Evolutionary conservation across 129 eudicot genomes (phyloP).

Genomic region (Kitagawia praeruptora): DNA sequence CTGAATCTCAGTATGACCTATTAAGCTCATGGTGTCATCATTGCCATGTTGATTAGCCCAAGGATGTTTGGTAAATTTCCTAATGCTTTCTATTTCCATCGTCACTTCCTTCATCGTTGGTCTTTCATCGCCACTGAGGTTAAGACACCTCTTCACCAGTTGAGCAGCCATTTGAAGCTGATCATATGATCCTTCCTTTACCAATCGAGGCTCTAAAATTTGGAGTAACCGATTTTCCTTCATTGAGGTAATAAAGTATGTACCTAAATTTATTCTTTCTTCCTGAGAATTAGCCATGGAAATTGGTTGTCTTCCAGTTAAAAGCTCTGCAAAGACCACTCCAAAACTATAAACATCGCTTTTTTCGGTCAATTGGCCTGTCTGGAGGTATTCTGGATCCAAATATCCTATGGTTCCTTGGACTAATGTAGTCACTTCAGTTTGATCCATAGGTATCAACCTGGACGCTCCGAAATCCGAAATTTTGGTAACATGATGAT

Average conservation of each 20-base stretch:
- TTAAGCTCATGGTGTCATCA: slow-evolving; percentile 13
- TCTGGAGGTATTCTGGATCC: slow-evolving; percentile 42
- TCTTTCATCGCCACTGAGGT: slow-evolving; percentile 24
- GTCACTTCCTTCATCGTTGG: slow-evolving; percentile 54
- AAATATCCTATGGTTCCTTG: slow-evolving; percentile 48
- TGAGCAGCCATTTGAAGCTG: slow-evolving; percentile 26
- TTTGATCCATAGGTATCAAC: slow-evolving; percentile 31
- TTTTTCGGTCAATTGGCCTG: slow-evolving; percentile 35
- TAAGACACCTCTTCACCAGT: slow-evolving; percentile 36
- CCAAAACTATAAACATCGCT: slow-evolving; percentile 51
- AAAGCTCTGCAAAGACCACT: slow-evolving; percentile 35
- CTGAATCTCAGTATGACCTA: not conserved
- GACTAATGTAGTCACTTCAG: slow-evolving; percentile 34
- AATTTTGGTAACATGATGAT: slow-evolving; percentile 31
- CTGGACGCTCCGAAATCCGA: slow-evolving; percentile 52
- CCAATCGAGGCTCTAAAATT: slow-evolving; percentile 27
- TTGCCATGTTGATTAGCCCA: slow-evolving; percentile 16
- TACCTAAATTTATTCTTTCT: slow-evolving; percentile 28
- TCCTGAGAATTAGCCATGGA: slow-evolving; percentile 6
- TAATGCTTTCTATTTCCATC: slow-evolving; percentile 28
- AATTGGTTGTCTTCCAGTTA: slow-evolving; percentile 30
- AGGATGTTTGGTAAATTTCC: slow-evolving; percentile 30
- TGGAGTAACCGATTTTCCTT: slow-evolving; percentile 30
- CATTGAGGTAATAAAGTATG: slow-evolving; percentile 24
- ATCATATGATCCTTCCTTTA: slow-evolving; percentile 25